Conservation (phyloP, 1,284 basidiomycete species). For the Exsudoporus floridanus region DNA sequence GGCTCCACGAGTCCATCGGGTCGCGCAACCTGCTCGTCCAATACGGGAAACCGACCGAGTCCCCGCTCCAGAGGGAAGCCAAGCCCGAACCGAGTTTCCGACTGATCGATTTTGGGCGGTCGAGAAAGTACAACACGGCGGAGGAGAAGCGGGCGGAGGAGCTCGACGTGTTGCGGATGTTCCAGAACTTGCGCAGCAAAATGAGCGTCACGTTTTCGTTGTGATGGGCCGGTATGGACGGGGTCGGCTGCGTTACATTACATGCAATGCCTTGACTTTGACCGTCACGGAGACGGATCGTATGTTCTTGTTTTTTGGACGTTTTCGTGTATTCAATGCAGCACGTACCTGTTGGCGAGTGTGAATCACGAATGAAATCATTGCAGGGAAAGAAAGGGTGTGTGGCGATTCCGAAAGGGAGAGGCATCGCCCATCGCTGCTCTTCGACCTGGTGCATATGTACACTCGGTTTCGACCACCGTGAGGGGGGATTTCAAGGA, state of each 20-base stretch:
- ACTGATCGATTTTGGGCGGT: constrained; percentile 41
- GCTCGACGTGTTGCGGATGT: background rate
- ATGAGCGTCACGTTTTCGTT: constrained; percentile 1
- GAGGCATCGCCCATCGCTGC: too few species aligned
- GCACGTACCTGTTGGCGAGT: too few species aligned
- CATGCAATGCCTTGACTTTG: background rate
- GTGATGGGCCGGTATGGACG: too few species aligned
- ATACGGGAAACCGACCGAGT: constrained; percentile 35
- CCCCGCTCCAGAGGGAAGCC: constrained; percentile 25
- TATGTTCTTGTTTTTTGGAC: too few species aligned
- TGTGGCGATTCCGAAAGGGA: too few species aligned
- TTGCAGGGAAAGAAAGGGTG: too few species aligned
- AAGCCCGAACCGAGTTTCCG: constrained; percentile 35
- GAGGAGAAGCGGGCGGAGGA: constrained; percentile 7
- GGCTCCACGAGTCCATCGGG: constrained; percentile 38
- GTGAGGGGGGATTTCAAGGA: too few species aligned
- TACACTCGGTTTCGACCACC: too few species aligned
- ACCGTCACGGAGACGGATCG: background rate
- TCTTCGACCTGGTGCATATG: too few species aligned
- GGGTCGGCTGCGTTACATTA: too few species aligned
- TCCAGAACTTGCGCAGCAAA: background rate
- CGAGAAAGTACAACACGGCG: constrained; percentile 14
- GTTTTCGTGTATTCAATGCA: too few species aligned
- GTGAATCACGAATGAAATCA: too few species aligned
- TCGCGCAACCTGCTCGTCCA: constrained; percentile 40